A percentile compares a stretch with the other conserved stretches of the same genome.
Conservation (phyloP, 192 early-diverging fungal genomes). For the Dissophora globulifera region DNA sequence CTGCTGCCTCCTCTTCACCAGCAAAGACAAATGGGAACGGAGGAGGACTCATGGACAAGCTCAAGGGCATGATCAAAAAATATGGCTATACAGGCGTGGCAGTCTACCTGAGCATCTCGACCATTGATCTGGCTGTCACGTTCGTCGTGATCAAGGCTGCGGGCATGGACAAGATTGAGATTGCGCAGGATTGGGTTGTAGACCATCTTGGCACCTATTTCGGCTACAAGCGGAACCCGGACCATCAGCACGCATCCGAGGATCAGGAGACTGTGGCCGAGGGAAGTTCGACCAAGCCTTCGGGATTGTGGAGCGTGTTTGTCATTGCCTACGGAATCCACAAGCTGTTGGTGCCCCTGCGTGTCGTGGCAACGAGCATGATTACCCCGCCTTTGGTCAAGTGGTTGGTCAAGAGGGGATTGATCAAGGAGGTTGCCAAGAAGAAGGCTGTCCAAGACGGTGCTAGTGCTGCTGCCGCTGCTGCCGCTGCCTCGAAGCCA, state of each 20-base stretch:
- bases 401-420: slow-evolving; percentile 60
- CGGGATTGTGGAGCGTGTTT: slow-evolving; percentile 60
- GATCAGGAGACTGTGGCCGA: not conserved
- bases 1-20: not conserved
- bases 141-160: slow-evolving; percentile 57
- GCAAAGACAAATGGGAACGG: not conserved
- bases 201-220: slow-evolving; percentile 39
- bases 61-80: slow-evolving; percentile 59
- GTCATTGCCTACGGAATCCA: slow-evolving; percentile 73
- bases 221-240: slow-evolving; percentile 21
- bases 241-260: slow-evolving; percentile 1
- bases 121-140: slow-evolving; percentile 59
- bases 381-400: slow-evolving; percentile 62
- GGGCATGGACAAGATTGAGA: slow-evolving; percentile 60
- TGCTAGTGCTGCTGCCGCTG: not conserved
- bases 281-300: slow-evolving; percentile 46
- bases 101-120: slow-evolving; percentile 60
- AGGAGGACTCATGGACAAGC: slow-evolving; percentile 44
- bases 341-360: slow-evolving; percentile 64
- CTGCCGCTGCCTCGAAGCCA: not conserved
- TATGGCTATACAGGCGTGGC: slow-evolving; percentile 62
- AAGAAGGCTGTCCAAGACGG: slow-evolving; percentile 1
- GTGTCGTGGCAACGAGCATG: slow-evolving; percentile 64
- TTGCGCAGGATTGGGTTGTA: slow-evolving; percentile 58
- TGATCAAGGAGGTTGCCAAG: slow-evolving; percentile 51